Base-by-base conservation (phyloP, 257 asterid species). In the Fraxinus pennsylvanica region DNA sequence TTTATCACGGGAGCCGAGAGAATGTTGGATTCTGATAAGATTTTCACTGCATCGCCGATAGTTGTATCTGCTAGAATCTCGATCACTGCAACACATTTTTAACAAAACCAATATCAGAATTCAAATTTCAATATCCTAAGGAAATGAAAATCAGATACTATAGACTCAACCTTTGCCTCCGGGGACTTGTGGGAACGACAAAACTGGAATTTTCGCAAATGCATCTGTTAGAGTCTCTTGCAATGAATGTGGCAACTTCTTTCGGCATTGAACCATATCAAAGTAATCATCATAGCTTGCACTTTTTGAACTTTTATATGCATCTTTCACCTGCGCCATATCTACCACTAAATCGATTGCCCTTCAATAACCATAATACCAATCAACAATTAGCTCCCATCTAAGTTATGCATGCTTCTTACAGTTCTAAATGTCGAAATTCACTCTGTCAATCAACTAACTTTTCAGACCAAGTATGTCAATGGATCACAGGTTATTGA, bases 1-100 rank as follows among this genome's bases (percentile, higher is more conserved):
- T 95, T 86, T 38, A 84, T 83, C 6, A 91, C 98, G 0, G 97
- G 99, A 45, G 96, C 97, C 8, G 98, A 93, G 5, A 92, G 87
- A 75, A 92, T 94, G 84, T 92, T 91, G 79, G 94, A 88, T 41
- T 94, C 96, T 0, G 99, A 94, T 32, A 91, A 83, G 73, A 91
- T 83, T 71, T 79, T 90, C 21, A 92, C 92, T 0, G 96, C 96
- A n/a, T 91, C 93, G 9, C 91, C 85, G 6, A 94, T 80, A 1
- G 91, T 45, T 32, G 88, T 85, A 82, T 91, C 94, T 0, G 98
- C 93, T 43, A 74, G 86, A 69, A 95, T 87, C 84, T 95, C 97
- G 38, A 91, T 91, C 38, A 94, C 97, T 94, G 85, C 77, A 80
- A 45, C 12, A 83, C 15, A 71, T 1, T 69, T 39, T 27, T 41